These are phyloP conservation scores for Plasmodium gaboni DNA, from an alignment of 169 alveolate species.

Conservation along the genomic window DNA sequence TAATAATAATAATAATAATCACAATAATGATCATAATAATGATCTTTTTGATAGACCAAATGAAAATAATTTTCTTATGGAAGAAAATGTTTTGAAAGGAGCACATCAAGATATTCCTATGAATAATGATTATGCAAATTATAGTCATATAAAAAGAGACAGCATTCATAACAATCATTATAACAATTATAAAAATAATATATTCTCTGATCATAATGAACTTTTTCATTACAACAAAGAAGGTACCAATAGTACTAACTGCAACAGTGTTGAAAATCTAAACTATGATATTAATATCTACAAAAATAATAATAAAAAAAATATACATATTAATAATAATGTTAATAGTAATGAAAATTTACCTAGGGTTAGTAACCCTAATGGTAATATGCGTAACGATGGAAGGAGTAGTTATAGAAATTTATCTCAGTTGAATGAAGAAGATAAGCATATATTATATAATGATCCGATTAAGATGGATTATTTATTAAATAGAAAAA, in stretches of 20 bases:
- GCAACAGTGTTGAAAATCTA: constrained; percentile 57
- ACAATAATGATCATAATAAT: neutral
- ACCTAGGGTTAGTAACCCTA: constrained; percentile 8
- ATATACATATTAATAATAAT: neutral
- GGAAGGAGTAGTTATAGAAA: constrained; percentile 22
- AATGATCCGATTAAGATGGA: constrained; percentile 20
- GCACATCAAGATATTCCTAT: constrained; percentile 13
- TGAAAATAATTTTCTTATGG: neutral
- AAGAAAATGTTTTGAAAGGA: constrained; percentile 14
- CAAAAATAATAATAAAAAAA: neutral
- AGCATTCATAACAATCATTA: neutral
- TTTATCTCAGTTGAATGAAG: neutral
- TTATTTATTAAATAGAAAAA: constrained; percentile 30
- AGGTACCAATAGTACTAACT: constrained; percentile 41
- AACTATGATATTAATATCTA: constrained; percentile 10
- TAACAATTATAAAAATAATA: constrained; percentile 1
- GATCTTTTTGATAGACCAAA: constrained; percentile 9
- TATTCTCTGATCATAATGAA: neutral
- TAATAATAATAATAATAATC: neutral
- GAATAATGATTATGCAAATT: constrained; percentile 33
- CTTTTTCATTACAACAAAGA: constrained; percentile 22
- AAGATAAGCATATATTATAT: constrained; percentile 10
- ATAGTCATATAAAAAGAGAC: neutral
- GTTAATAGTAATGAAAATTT: neutral
- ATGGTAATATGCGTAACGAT: neutral